Base-by-base conservation (phyloP, 306 rosid species). In the Prunus mira region DNA sequence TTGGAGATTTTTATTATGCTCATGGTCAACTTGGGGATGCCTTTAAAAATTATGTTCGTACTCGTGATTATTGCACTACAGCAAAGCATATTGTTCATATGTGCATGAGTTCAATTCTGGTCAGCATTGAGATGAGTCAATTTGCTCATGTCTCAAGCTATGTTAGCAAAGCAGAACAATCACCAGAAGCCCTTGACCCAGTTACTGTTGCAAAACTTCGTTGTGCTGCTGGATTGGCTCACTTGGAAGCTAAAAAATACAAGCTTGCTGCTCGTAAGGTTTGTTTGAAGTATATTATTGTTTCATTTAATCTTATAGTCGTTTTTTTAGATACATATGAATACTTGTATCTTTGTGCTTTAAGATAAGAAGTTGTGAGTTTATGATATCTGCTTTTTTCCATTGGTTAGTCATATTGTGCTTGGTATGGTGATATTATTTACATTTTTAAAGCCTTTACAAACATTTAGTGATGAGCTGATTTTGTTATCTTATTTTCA, bases 251-350 rank as follows among this genome's bases (percentile, higher is more conserved):
- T 74, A 96, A 87, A 82, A 96, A 96, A 78, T 96, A 96, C 88
- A 96, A 96, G 93, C 93, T 88, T 74, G 99, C 98, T 81, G 99
- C 99, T 65, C 94, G 98, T 71, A 96, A 96, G 99, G 99, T 96
- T 66, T 75, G 91, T 74, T 79, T 60, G 9, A 38, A 3, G 14
- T 46, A 6, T 46, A 56, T 73, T 60, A 2, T 17, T 45, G 6
- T 24, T 41, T 49, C 12, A 2, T 18, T 19, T 9, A 52, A 2
- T 46, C 2, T 1, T 7, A 58, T 18, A 47, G 27, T 25, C 24
- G 1, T 60, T 25, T 43, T 41, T n/a, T 45, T 2, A 27, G 5
- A 58, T 22, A 1, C 9, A 43, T 38, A 18, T 57, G 10, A n/a
- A 46, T 51, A 49, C 20, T 30, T 32, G 28, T 15, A 54, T 30